Conservation (phyloP, 2,329 filamentous ascomycete species). For the Fusarium zealandicum region DNA sequence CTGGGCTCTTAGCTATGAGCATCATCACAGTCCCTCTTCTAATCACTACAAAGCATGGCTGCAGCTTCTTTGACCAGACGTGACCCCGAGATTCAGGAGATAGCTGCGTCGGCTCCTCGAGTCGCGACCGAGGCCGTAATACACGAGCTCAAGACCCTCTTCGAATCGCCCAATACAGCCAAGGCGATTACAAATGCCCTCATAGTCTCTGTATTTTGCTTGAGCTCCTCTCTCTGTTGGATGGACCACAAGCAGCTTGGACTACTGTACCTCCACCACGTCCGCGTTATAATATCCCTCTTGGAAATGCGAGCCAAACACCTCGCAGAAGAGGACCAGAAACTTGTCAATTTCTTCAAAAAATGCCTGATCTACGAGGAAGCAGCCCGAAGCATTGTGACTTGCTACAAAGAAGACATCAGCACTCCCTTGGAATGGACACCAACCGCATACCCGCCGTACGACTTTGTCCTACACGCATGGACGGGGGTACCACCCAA, state of each 20-base stretch:
- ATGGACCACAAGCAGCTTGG: conserved; percentile 32
- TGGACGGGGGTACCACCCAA: conserved; percentile 33
- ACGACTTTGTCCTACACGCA: conserved; percentile 28
- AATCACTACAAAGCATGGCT: conserved; percentile 35
- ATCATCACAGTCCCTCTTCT: conserved; percentile 22
- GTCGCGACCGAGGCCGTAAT: conserved; percentile 33
- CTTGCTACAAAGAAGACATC: conserved; percentile 29
- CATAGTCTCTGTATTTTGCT: conserved; percentile 28
- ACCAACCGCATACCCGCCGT: conserved; percentile 3
- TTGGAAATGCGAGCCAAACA: conserved; percentile 25
- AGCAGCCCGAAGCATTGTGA: conserved; percentile 30
- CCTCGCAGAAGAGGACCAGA: conserved; percentile 18
- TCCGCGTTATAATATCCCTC: conserved; percentile 25
- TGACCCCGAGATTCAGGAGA: conserved; percentile 26
- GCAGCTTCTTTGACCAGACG: conserved; percentile 22
- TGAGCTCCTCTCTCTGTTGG: conserved; percentile 35
- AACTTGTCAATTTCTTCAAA: conserved; percentile 29
- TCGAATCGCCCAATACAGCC: conserved; percentile 22
- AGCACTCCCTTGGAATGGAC: conserved; percentile 30
- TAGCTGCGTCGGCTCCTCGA: conserved; percentile 18
- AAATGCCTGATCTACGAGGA: conserved; percentile 33
- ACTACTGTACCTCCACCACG: conserved; percentile 29
- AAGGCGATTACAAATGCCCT: conserved; percentile 20
- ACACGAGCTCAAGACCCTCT: conserved; percentile 18
- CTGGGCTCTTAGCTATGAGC: conserved; percentile 27